Base-by-base conservation (phyloP, 352 stramenopile species). In the Globisporangium cylindrosporum region DNA sequence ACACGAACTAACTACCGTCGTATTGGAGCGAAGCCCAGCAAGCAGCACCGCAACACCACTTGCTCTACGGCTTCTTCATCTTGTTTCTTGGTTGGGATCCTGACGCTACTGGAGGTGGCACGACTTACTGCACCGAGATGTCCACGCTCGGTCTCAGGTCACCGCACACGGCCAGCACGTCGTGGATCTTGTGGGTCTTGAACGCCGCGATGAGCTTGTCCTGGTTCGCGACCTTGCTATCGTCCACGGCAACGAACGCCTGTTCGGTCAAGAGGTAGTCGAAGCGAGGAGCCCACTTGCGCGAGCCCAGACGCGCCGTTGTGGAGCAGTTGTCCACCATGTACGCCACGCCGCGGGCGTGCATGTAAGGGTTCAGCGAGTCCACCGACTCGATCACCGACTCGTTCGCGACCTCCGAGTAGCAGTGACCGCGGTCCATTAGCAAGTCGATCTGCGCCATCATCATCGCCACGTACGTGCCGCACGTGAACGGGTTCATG, bases 291-390 rank as follows among this genome's bases (percentile, higher is more conserved):
- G 96, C 97, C 97, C 97, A 99, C 86, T 99, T 99, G 67, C 97
- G 86, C 53, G 93, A 98, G 73, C 97, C 97, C 38, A 98, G 96
- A 85, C 98, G 97, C 27, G 97, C 97, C 55, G 97, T 99, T 74
- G 97, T 98, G n/a, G 95, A 99, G 90, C 97, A 99, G 84, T 99
- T 99, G 86, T 99, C 97, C 64, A 99, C 97, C 97, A 99, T 99
- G 87, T 99, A 99, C 36, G 97, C 90, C 65, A 99, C 95, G 46
- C 97, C 96, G 61, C 96, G 90, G 64, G 98, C 98, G 86, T 99
- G 97, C 97, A 99, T 99, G 92, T 99, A 99, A 62, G 97, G 97
- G 82, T 97, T 98, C 25, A 99, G 84, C 65, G 95, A 99, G 81
- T 99, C 97, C 54, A 98, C 95, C 68, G 97, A 97, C 83, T 99